Base-by-base conservation (phyloP, 140 eudicot genomes). In the Oenanthe javanica region DNA sequence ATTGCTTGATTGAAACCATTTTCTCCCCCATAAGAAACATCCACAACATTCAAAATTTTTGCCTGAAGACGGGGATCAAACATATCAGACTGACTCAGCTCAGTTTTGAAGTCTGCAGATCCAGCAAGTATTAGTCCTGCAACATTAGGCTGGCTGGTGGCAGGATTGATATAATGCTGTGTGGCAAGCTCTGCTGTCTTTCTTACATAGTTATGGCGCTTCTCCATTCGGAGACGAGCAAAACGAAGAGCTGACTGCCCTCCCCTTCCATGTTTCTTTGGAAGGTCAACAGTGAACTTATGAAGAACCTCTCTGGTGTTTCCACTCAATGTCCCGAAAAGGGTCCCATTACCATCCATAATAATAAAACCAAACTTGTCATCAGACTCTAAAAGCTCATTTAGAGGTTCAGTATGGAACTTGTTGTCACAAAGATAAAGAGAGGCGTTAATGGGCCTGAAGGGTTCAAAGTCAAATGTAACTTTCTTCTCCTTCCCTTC, bases 181-280 rank as follows among this genome's bases (percentile, higher is more conserved):
- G 77, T 72, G 54, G 77, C 54, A 23, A 72, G 77, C 54, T 72
- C 77, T 9, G 77, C 77, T 0, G 77, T 72, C 52, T 72, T 72
- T 48, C 77, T 72, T 6, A 72, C 77, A n/a, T 72, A 72, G 21
- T 72, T 72, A 48, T 72, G 77, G 43, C 77, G 77, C 77, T 72
- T 72, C 77, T 72, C 77, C 77, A 72, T 42, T 21, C 77, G 77
- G 18, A 72, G 77, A 19, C 77, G 77, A 72, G 77, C 77, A 72
- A 72, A 72, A 7, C 77, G 77, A 16, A 72, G 77, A 72, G 77
- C 77, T 72, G 77, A 72, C 38, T 72, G 77, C 16, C 77, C 77
- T 43, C 77, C 77, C 19, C 77, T 72, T 54, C 77, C 77, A 43
- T 72, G 77, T 45, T 72, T 72, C 77, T 72, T 72, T 72, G 77